Conservation (phyloP, 768 basidiomycete species). For the Agrocybe chaxingu region DNA sequence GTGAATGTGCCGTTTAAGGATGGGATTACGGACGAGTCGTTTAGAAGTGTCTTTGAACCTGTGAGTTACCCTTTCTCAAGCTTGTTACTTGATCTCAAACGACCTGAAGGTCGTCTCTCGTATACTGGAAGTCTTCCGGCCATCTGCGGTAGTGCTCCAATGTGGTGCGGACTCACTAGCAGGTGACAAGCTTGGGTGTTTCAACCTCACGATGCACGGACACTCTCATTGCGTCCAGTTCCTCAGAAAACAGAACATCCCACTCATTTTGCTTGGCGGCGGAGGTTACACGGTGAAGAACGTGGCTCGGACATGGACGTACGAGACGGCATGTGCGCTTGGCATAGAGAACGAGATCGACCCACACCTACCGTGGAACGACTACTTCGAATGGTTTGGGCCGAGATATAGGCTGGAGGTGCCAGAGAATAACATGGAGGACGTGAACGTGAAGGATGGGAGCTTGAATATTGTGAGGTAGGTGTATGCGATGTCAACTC, state of each 20-base stretch:
- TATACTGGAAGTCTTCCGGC: conserved; percentile 85
- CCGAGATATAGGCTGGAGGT: conserved; percentile 94
- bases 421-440: conserved; percentile 90
- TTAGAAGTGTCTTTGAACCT: conserved; percentile 86
- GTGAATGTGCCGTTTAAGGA: conserved; percentile 94
- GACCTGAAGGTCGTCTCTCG: conserved; percentile 68
- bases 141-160: conserved; percentile 86
- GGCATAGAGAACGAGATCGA: conserved; percentile 79
- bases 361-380: conserved; percentile 77
- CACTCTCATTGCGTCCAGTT: conserved; percentile 91
- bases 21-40: conserved; percentile 89
- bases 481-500: conserved; percentile 18
- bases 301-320: conserved; percentile 92
- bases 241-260: conserved; percentile 77
- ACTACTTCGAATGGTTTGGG: conserved; percentile 97
- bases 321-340: conserved; percentile 94
- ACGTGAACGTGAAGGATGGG: conserved; percentile 78
- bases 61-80: conserved; percentile 42
- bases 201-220: conserved; percentile 94
- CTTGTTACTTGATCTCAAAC: conserved; percentile 1
- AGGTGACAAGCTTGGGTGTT: conserved; percentile 93
- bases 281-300: conserved; percentile 98
- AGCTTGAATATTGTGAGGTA: conserved; percentile 80
- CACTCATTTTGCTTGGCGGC: conserved; percentile 89
- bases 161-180: conserved; percentile 96